Base-by-base conservation (phyloP, 2,329 filamentous ascomycete genomes). In the Phialophora tarda region DNA sequence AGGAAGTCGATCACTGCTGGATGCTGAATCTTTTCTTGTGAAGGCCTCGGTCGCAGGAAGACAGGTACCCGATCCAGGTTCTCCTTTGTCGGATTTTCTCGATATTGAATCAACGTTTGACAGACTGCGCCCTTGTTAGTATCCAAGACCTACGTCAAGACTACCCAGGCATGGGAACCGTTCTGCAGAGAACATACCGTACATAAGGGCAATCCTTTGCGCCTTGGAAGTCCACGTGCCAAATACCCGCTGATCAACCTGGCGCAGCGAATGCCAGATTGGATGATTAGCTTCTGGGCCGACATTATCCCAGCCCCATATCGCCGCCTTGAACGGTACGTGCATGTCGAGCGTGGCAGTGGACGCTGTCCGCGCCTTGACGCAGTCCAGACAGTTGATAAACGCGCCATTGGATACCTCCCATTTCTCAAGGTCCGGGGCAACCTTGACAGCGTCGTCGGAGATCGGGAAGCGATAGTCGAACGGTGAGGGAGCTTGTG, bases 1-100 rank as follows among this genome's bases (percentile, higher is more conserved):
- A 72, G 59, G 53, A 71, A 72, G 59, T 72, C 70, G 12, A 72
- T 72, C 10, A 72, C 70, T 11, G 69, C 67, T 7, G 70, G 70
- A 58, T 72, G 70, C 60, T 72, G 68, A 11, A 72, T 67, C n/a
- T 59, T 67, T 24, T 71, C 66, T 53, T 72, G 70, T 11, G 69
- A 69, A 28, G 70, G 70, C 48, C 68, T 64, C 8, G 69, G 66
- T 50, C 66, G 64, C 2, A 71, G 47, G 48, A 68, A 71, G 28
- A 64, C 62, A 8, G 70, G 70, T 5, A 72, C 70, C n/a, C 69
- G 59, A 8, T 62, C 65, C 28, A 70, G 57, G 44, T 72, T 72
- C n/a, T 71, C 70, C 53, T 66, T 60, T 24, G 63, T 69, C 1
- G 70, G 70, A 44, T 67, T 62, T 38, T 71, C 70, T 48, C 70